These are phyloP conservation scores for Cocos nucifera DNA, from an alignment of 176 grass and related monocot genomes.

Conservation along the genomic window DNA sequence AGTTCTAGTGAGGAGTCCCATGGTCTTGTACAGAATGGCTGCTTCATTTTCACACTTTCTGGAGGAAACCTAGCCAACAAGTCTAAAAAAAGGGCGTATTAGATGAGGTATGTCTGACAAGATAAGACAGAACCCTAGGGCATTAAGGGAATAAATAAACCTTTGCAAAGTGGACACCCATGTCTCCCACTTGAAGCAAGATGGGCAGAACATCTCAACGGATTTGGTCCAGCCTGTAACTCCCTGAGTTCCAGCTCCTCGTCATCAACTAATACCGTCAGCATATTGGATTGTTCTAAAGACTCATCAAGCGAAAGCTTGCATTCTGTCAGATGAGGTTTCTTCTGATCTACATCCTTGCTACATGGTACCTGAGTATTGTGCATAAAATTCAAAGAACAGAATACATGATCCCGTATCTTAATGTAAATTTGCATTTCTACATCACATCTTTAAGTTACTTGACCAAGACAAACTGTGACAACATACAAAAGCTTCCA, in stretches of 20 bases:
- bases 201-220: conserved; percentile 87
- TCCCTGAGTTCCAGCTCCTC: conserved; percentile 92
- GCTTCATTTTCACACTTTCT: conserved; percentile 81
- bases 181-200: conserved; percentile 81
- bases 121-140: neutral
- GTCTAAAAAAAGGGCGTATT: conserved; percentile 40
- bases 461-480: too few relatives aligned
- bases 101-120: neutral
- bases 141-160: conserved; percentile 18
- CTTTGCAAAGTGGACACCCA: conserved; percentile 94
- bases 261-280: conserved; percentile 57
- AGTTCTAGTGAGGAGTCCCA: conserved; percentile 87
- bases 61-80: conserved; percentile 96
- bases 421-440: too few relatives aligned
- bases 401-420: neutral
- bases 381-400: neutral
- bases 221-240: conserved; percentile 81
- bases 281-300: conserved; percentile 39
- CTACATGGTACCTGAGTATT: conserved; percentile 42
- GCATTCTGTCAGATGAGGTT: conserved; percentile 40
- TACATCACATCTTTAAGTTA: too few relatives aligned
- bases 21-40: conserved; percentile 63
- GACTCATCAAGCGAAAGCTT: conserved; percentile 63
- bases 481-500: neutral
- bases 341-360: conserved; percentile 36